Conservation (phyloP, 179 eudicot genomes). For the Silene vulgaris region DNA sequence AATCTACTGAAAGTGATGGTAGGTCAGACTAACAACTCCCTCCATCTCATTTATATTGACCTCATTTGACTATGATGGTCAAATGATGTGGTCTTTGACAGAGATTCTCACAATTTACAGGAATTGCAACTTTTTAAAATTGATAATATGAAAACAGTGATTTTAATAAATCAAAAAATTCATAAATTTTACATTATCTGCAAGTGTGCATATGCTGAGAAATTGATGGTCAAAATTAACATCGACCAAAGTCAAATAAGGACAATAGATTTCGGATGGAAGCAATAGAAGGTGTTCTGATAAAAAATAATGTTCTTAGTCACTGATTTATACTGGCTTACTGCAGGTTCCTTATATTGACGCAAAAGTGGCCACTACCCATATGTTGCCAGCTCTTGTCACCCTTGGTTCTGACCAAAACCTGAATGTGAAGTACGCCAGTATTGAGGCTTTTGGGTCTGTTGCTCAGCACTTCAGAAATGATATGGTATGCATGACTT, state of each 20-base stretch:
- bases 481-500: conserved; percentile 55
- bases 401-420: conserved; percentile 97
- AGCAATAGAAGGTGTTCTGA: background rate
- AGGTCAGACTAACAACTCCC: conserved; percentile 24
- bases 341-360: conserved; percentile 82
- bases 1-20: conserved; percentile 84
- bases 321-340: conserved; percentile 9
- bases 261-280: too few relatives aligned
- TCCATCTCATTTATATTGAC: background rate
- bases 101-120: background rate
- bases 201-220: too few relatives aligned
- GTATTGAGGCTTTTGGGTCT: conserved; percentile 95
- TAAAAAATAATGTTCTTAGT: background rate
- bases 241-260: too few relatives aligned
- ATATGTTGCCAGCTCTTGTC: conserved; percentile 92
- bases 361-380: conserved; percentile 78
- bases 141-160: too few relatives aligned
- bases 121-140: too few relatives aligned
- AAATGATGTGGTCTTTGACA: background rate
- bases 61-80: background rate
- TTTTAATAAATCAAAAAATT: too few relatives aligned
- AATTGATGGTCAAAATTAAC: too few relatives aligned
- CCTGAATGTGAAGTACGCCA: conserved; percentile 78
- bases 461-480: conserved; percentile 94
- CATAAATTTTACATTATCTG: too few relatives aligned